phyloP scores from a whole-genome alignment of 192 early-diverging fungal species.

The Backusella parvicylindrica region DNA sequence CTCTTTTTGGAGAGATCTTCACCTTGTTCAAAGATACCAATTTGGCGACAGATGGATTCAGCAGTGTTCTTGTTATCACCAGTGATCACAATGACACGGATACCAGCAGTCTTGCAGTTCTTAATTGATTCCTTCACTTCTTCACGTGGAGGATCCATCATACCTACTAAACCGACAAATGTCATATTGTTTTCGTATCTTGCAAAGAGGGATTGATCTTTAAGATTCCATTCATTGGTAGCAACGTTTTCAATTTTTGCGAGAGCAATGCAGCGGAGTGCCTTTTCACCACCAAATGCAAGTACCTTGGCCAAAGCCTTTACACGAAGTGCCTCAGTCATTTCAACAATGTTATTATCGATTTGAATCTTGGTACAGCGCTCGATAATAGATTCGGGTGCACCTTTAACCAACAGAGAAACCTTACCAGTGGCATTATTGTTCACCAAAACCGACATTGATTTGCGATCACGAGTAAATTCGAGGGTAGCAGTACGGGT shows the following conservation, averaged over 20 bases:
- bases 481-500: constrained; percentile 76
- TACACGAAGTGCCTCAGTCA: constrained; percentile 62
- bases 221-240: constrained; percentile 41
- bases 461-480: constrained; percentile 96
- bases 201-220: constrained; percentile 65
- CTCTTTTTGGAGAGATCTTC: constrained; percentile 63
- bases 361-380: constrained; percentile 69
- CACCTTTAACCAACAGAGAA: constrained; percentile 89
- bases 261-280: constrained; percentile 88
- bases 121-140: constrained; percentile 84
- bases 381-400: constrained; percentile 89
- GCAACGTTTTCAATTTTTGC: constrained; percentile 79
- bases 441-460: constrained; percentile 90
- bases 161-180: constrained; percentile 93
- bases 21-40: constrained; percentile 81
- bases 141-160: constrained; percentile 96
- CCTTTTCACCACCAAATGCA: constrained; percentile 71
- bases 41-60: constrained; percentile 91
- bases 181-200: constrained; percentile 81
- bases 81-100: constrained; percentile 97
- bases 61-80: constrained; percentile 98
- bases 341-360: constrained; percentile 44
- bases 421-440: constrained; percentile 9
- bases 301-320: constrained; percentile 61
- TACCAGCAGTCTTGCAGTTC: constrained; percentile 90